A percentile compares a stretch with the other conserved stretches of the same genome.
Evolutionary conservation across 176 grass and related monocot species (phyloP).

Genomic region (Oryza punctata): DNA sequence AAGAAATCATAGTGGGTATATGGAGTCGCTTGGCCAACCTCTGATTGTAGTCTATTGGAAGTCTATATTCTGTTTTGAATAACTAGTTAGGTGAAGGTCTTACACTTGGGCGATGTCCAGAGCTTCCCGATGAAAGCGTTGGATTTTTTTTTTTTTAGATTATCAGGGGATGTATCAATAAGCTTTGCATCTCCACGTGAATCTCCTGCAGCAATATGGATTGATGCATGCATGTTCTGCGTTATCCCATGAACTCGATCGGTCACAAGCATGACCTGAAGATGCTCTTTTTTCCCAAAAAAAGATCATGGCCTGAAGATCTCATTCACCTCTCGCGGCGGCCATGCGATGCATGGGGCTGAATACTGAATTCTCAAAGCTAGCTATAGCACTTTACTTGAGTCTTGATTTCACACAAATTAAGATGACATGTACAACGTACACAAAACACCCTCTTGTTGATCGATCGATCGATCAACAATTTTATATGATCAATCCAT

Average conservation of each 20-base stretch:
- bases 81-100: too few species aligned
- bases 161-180: background rate
- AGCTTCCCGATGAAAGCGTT: too few species aligned
- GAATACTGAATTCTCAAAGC: too few species aligned
- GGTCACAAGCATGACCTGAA: background rate
- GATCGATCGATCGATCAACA: background rate
- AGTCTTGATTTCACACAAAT: too few species aligned
- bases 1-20: too few species aligned
- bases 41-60: too few species aligned
- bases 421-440: too few species aligned
- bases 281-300: too few species aligned
- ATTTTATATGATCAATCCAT: background rate
- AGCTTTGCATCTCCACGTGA: background rate
- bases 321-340: background rate
- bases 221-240: background rate
- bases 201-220: background rate
- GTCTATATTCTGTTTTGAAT: too few species aligned
- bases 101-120: too few species aligned
- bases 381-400: too few species aligned
- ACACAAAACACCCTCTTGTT: background rate
- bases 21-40: too few species aligned
- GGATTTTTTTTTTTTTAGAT: background rate
- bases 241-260: background rate
- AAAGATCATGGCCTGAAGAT: background rate
- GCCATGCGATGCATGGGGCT: background rate